Base-by-base conservation (phyloP, 441 rosid species). In the Mallotus japonicus region DNA sequence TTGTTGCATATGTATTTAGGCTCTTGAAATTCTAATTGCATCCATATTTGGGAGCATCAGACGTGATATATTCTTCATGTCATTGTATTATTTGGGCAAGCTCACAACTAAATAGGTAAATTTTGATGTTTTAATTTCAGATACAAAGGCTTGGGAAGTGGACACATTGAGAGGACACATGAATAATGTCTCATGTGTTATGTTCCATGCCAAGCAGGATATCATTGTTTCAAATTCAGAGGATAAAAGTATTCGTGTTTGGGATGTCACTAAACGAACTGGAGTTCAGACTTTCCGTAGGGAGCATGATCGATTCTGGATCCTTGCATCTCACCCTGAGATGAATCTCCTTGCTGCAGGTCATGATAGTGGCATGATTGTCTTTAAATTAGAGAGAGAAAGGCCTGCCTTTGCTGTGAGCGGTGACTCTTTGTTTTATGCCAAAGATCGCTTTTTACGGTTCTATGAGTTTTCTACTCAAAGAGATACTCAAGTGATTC, bases 331-430 rank as follows among this genome's bases (percentile, higher is more conserved):
- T 73, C 97, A 93, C 69, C 98, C 98, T 5, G 94, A 90, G 78
- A 90, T 87, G 88, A 93, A 93, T 80, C 85, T 93, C 65, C 79
- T 93, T 78, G 98, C 98, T 60, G 97, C 98, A 5, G 97, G 98
- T 28, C 98, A 93, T 80, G 98, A 93, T 77, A 87, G 87, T 77
- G 98, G 98, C n/a, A 87, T 93, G 98, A 85, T 91, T 56, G 98
- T 93, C 28, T 93, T 93, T 71, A 93, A 93, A 75, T 82, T 93
- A 73, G 97, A 89, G 85, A 89, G 97, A 81, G 97, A 93, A 75
- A 80, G 96, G 12, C 96, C 98, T 75, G 98, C 98, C 12, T 91
- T 91, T 87, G 85, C 94, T 9, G 81, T 91, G 57, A 91, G 94
- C 76, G 92, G 89, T 14, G 89, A 91, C 72, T 84, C 88, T 49